Evolutionary conservation across 768 basidiomycete genomes (phyloP).

Genomic region (Leccinum variicolor): DNA sequence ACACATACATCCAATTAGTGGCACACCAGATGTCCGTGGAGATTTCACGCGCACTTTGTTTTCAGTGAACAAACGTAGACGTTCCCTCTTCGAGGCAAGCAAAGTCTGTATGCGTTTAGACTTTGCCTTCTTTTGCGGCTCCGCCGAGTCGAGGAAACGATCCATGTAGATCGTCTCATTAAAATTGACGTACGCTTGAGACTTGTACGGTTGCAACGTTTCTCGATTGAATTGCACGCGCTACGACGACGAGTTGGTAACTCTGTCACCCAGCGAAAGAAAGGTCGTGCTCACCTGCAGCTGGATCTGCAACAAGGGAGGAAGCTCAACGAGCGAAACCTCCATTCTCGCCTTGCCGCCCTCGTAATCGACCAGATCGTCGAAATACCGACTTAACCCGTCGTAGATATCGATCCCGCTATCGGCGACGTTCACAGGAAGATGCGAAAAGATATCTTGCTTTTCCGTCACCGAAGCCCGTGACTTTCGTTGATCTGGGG

Average conservation of each 20-base stretch:
- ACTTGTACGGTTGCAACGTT: slow-evolving; percentile 89
- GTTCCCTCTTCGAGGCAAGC: slow-evolving; percentile 61
- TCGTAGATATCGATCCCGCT: slow-evolving; percentile 93
- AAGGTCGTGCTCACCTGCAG: slow-evolving; percentile 63
- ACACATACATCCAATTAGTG: slow-evolving; percentile 23
- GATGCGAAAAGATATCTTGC: slow-evolving; percentile 89
- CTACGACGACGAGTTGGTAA: slow-evolving; percentile 36
- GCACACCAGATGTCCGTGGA: neutral
- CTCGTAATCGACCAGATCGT: slow-evolving; percentile 83
- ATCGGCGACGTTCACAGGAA: slow-evolving; percentile 90
- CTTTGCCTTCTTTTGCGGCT: slow-evolving; percentile 64
- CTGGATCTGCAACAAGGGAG: slow-evolving; percentile 91
- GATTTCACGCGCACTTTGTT: slow-evolving; percentile 54
- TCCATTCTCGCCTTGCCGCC: slow-evolving; percentile 87
- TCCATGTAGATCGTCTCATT: slow-evolving; percentile 86
- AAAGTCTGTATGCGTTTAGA: slow-evolving; percentile 69
- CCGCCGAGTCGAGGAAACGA: slow-evolving; percentile 80
- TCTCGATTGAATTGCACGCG: slow-evolving; percentile 93
- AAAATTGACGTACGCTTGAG: slow-evolving; percentile 93
- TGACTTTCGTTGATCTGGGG: slow-evolving; percentile 36
- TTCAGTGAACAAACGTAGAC: slow-evolving; percentile 63
- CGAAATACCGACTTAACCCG: slow-evolving; percentile 87
- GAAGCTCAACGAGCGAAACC: slow-evolving; percentile 78
- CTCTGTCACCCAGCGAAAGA: neutral
- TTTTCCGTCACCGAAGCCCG: slow-evolving; percentile 71